Conservation (phyloP, 192 early-diverging fungal species). For the Phycomyces nitens region DNA sequence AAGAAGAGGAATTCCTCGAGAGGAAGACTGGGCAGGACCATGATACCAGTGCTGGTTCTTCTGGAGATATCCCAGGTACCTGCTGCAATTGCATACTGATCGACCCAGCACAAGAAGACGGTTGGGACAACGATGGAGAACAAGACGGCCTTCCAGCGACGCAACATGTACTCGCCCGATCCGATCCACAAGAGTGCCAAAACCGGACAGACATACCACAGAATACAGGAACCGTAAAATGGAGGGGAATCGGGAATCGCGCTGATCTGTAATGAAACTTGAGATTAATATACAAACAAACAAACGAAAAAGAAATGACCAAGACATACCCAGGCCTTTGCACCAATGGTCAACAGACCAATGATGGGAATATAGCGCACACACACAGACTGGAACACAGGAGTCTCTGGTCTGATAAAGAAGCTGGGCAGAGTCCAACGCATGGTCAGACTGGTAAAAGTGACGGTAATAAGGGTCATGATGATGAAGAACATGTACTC, state of each 20-base stretch:
- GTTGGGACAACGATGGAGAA: slow-evolving; percentile 38
- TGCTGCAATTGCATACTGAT: slow-evolving; percentile 38
- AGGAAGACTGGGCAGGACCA: slow-evolving; percentile 40
- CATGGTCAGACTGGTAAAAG: slow-evolving; percentile 35
- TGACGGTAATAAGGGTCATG: slow-evolving; percentile 44
- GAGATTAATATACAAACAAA: background rate
- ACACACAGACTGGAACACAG: slow-evolving; percentile 1
- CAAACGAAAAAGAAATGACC: slow-evolving; percentile 11
- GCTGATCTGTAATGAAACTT: slow-evolving; percentile 7
- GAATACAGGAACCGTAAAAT: slow-evolving; percentile 47
- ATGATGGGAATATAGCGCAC: slow-evolving; percentile 26
- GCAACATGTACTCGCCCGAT: slow-evolving; percentile 43
- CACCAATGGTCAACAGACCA: slow-evolving; percentile 12
- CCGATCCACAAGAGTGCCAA: slow-evolving; percentile 47
- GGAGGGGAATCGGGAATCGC: slow-evolving; percentile 32
- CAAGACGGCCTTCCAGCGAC: slow-evolving; percentile 16
- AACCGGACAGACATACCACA: slow-evolving; percentile 46
- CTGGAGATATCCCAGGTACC: slow-evolving; percentile 47
- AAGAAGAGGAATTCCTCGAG: slow-evolving; percentile 52
- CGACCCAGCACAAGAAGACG: slow-evolving; percentile 45
- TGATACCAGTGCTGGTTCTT: slow-evolving; percentile 35
- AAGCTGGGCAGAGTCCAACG: slow-evolving; percentile 32
- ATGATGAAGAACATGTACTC: slow-evolving; percentile 59
- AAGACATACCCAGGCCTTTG: slow-evolving; percentile 27
- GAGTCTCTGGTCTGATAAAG: slow-evolving; percentile 16